phyloP scores from a whole-genome alignment of 2,329 filamentous ascomycete species.

The Pseudocercospora pini-densiflorae region DNA sequence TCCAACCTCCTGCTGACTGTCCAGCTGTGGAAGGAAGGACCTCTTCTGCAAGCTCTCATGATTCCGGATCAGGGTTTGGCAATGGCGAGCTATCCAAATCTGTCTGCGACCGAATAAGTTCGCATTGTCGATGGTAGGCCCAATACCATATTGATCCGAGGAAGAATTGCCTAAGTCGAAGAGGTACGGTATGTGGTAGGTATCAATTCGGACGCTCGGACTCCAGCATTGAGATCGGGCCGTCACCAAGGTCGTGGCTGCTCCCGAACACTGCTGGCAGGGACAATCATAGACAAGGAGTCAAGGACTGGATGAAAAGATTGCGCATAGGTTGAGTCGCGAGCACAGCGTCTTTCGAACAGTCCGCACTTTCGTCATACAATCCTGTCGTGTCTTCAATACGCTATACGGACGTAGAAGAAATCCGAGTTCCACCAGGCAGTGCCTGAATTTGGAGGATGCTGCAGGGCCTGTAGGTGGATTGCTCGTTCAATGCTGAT shows the following conservation, averaged over 20 bases:
- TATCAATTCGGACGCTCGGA: background rate
- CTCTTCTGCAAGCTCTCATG: background rate
- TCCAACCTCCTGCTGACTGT: background rate
- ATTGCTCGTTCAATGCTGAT: background rate
- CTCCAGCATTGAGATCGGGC: background rate
- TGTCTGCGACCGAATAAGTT: background rate
- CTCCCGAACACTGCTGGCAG: too few relatives aligned
- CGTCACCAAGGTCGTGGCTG: background rate
- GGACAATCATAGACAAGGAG: too few relatives aligned
- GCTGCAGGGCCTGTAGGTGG: background rate
- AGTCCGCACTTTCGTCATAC: background rate
- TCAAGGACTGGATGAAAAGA: background rate
- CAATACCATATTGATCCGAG: background rate
- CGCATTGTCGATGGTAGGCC: background rate
- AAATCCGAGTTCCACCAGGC: conserved; percentile 4
- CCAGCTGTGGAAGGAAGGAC: background rate
- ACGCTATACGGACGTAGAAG: background rate
- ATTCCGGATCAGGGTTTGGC: background rate
- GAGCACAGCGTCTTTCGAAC: background rate
- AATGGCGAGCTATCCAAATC: background rate
- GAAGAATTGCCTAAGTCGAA: background rate
- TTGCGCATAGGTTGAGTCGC: background rate
- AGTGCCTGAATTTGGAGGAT: background rate
- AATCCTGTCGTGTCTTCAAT: background rate
- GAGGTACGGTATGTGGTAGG: background rate